Evolutionary conservation across 306 rosid genomes (phyloP).

Genomic region (Astragalus membranaceus): DNA sequence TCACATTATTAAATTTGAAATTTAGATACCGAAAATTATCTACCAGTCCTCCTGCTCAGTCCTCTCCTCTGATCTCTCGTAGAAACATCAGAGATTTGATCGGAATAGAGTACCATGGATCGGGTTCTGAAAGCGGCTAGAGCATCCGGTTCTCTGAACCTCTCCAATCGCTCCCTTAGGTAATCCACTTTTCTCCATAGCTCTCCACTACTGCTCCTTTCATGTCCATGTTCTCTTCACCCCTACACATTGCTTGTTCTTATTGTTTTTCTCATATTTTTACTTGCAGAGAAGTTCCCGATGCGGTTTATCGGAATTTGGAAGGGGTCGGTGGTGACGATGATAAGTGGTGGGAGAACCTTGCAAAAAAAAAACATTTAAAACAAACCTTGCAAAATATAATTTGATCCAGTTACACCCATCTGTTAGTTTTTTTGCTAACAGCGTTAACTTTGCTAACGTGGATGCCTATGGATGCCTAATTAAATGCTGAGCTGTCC

Average conservation of each 20-base stretch:
- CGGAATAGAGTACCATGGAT: slow-evolving; percentile 47
- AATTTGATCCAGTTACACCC: too few species aligned
- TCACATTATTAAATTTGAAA: not conserved
- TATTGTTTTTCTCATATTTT: not conserved
- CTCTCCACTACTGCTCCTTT: not conserved
- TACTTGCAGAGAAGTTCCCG: slow-evolving; percentile 59
- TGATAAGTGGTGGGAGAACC: slow-evolving; percentile 99
- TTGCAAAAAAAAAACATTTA: too few species aligned
- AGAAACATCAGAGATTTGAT: slow-evolving; percentile 1
- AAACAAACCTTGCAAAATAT: too few species aligned
- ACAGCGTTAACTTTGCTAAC: too few species aligned
- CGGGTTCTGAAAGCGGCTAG: slow-evolving; percentile 82
- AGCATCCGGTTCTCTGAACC: slow-evolving; percentile 91
- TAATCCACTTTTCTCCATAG: not conserved
- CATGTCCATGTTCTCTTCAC: not conserved
- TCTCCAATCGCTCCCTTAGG: slow-evolving; percentile 90
- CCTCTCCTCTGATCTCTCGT: too few species aligned
- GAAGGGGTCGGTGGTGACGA: slow-evolving; percentile 47
- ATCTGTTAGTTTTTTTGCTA: too few species aligned
- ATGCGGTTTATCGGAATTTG: slow-evolving; percentile 66
- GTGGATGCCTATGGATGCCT: too few species aligned
- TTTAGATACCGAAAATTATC: not conserved
- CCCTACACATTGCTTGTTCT: not conserved
- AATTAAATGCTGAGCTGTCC: too few species aligned
- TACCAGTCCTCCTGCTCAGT: not conserved